Base-by-base conservation (phyloP, 352 stramenopile species). In the Globisporangium viniferum region DNA sequence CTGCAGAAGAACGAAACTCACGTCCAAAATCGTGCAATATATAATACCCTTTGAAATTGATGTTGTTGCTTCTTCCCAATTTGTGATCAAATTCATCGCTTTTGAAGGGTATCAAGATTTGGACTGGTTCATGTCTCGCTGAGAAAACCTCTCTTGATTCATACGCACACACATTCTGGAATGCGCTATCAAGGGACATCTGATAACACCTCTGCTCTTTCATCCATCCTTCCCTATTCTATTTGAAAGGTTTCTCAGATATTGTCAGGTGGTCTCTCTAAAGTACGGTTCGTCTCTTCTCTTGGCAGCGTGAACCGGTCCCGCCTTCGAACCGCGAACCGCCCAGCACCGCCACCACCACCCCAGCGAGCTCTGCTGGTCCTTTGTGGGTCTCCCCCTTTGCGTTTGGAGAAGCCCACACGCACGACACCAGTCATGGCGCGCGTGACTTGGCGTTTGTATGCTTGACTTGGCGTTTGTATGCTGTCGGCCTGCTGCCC, bases 401-500 rank as follows among this genome's bases (percentile, higher is more conserved):
- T 60, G 39, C 12, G 3, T 46, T 46, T 46, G 39, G 44, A 51
- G 44, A 10, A 51, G 5, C 44, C 29, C 9, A 60, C 56, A 62
- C 56, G 20, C 56, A 62, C 56, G 20, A 62, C 56, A 62, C 66
- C 67, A 64, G 41, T 62, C 39, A 59, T 24, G 58, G 7, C 9
- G 4, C 0, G 22, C 67, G 68, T 66, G 8, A 79, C 82, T 82
- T 64, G 69, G 0, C 0, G 2, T 74, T 72, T 70, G 76, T 91
- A 94, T 92, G 68, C 2, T 81, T 88, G 72, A 89, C 77, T 90
- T 60, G 66, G 54, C 57, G 36, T 74, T 75, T 74, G 78, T 91
- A 91, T 90, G 59, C 62, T 81, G 73, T 70, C 20, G 78, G 70
- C 64, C 75, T 92, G 78, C 79, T 89, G 86, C 84, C 86, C 86